Percentiles rank a stretch among this genome's conserved stretches.
Conservation (phyloP, 2,329 filamentous ascomycete species). For the Elsinoe necatrix region DNA sequence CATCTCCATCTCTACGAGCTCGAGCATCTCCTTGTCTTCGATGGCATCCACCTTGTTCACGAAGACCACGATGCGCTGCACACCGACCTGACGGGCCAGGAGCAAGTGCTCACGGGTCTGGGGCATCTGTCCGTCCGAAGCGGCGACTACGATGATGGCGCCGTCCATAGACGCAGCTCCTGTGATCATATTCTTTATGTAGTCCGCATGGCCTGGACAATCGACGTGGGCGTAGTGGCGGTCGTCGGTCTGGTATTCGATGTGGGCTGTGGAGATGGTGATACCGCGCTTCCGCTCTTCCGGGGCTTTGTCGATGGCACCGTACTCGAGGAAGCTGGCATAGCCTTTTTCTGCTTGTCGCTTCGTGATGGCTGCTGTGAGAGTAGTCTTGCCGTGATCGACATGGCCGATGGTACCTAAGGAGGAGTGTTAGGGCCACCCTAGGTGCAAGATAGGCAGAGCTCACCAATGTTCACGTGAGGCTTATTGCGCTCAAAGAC, state of each 20-base stretch:
- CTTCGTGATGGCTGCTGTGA: slow-evolving; percentile 98
- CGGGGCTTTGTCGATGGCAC: slow-evolving; percentile 95
- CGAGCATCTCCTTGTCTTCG: slow-evolving; percentile 98
- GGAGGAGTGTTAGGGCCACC: slow-evolving; percentile 14
- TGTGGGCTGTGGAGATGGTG: slow-evolving; percentile 96
- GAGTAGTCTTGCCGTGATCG: slow-evolving; percentile 76
- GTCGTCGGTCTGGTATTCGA: slow-evolving; percentile 90
- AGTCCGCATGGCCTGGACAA: slow-evolving; percentile 99
- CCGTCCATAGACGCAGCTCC: slow-evolving; percentile 99
- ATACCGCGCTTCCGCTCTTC: slow-evolving; percentile 99
- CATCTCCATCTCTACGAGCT: slow-evolving; percentile 99
- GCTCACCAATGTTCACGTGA: slow-evolving; percentile 90
- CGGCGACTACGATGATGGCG: slow-evolving; percentile 96
- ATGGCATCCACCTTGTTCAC: slow-evolving; percentile 99
- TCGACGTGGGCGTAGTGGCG: slow-evolving; percentile 99
- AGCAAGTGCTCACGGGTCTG: slow-evolving; percentile 98
- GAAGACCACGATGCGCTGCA: slow-evolving; percentile 96
- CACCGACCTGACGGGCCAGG: slow-evolving; percentile 94
- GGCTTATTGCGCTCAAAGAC: slow-evolving; percentile 85
- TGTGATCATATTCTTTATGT: slow-evolving; percentile 99
- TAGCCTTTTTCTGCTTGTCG: slow-evolving; percentile 89
- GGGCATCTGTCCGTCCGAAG: slow-evolving; percentile 98
- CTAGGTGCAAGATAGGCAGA: background rate
- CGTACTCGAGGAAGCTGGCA: slow-evolving; percentile 94
- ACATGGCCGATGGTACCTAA: slow-evolving; percentile 95